Base-by-base conservation (phyloP, 2,329 filamentous ascomycete species). In the Fusarium sterilihyphosum region DNA sequence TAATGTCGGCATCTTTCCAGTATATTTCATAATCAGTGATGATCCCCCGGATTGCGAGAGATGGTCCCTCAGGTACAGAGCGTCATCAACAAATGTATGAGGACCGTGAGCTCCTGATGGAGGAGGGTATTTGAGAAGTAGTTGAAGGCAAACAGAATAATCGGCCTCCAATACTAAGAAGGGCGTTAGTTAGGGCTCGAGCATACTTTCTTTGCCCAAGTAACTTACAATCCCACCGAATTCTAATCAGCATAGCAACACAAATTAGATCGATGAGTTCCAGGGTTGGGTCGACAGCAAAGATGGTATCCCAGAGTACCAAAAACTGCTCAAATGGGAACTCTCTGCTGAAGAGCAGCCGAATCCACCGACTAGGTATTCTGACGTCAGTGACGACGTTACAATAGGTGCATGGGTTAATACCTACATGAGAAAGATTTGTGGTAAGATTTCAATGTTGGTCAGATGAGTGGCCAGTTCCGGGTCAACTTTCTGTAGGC, bases 201-300 rank as follows among this genome's bases (percentile, higher is more conserved):
- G 53, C 16, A 12, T 6, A 17, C 29, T 22, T 38, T 24, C 46
- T 47, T 31, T 49, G 8, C 6, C 12, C 29, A 16, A 41, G 40
- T 22, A 38, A 83, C 92, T 86, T 84, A 96, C 94, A 85, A 76
- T 95, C 90, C 95, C 95, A 98, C 65, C 96, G 91, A 76, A 98
- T 94, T 58, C 96, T 90, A 52, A 99, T 86, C 31, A 99, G 86
- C 95, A 99, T 98, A 11, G 95, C 92, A 59, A 98, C 91, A 76
- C 95, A 98, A n/a, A 98, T 92, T 63, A 96, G 88, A 79, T 98
- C 94, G 75, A 98, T 91, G 38, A 98, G 85, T 57, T 95, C 91
- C 35, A 98, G 84, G 2, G 89, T 88, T 13, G 96, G 89, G 77
- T 98, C 95, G 78, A 97, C 91, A 5, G 95, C 93, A 80, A 99